Percentiles rank a stretch among this genome's conserved stretches.
phyloP scores from a whole-genome alignment of 352 stramenopile species.

The Globisporangium spiculum region DNA sequence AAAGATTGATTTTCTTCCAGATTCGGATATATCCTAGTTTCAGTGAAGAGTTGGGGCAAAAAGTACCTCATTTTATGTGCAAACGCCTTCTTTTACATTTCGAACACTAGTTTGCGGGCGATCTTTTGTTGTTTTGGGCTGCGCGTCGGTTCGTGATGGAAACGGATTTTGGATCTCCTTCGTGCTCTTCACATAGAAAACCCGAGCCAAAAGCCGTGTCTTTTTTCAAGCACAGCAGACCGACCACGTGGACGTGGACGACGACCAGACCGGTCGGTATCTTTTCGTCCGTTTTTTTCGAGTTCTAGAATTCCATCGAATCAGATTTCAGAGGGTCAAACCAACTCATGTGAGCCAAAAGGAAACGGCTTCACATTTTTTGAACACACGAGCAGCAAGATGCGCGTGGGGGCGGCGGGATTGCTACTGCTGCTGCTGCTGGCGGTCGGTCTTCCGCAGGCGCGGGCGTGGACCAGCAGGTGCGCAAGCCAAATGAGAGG shows the following conservation, averaged over 20 bases:
- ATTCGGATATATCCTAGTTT: not conserved
- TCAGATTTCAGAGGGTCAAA: conserved; percentile 6
- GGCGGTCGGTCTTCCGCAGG: conserved; percentile 14
- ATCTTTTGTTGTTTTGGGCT: conserved; percentile 4
- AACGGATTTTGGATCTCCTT: not conserved
- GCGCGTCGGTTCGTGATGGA: not conserved
- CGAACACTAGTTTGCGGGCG: not conserved
- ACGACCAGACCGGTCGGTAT: not conserved
- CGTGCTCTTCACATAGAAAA: not conserved
- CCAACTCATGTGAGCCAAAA: not conserved
- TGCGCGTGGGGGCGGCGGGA: conserved; percentile 7
- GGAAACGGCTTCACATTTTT: not conserved
- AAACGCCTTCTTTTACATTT: not conserved
- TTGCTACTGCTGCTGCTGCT: conserved; percentile 3
- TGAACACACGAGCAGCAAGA: not conserved
- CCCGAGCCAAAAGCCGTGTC: not conserved
- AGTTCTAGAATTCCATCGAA: conserved; percentile 4
- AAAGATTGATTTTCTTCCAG: not conserved
- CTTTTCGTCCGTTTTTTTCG: not conserved
- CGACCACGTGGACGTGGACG: not conserved
- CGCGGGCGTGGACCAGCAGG: conserved; percentile 55
- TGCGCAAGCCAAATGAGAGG: conserved; percentile 12
- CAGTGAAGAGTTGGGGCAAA: not conserved
- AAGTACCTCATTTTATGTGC: not conserved
- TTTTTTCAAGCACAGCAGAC: not conserved